Conservation (phyloP, 345 rosid species). For the Brassica carinata region DNA sequence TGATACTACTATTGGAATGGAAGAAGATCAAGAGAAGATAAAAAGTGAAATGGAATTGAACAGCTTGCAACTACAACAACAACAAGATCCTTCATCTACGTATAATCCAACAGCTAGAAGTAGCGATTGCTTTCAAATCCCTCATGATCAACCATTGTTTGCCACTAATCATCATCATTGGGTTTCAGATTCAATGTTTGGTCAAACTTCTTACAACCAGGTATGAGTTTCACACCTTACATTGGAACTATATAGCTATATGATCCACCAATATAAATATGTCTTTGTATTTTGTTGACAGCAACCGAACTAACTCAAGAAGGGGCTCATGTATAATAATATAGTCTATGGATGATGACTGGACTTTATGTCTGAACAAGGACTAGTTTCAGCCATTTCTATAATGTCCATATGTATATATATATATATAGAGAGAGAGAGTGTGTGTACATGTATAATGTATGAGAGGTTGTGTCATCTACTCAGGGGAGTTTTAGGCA, state of each 20-base stretch:
- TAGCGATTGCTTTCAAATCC: slow-evolving; percentile 49
- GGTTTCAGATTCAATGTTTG: slow-evolving; percentile 58
- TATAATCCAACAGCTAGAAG: slow-evolving; percentile 45
- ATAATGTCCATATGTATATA: neutral
- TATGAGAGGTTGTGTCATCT: slow-evolving; percentile 24
- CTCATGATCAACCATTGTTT: slow-evolving; percentile 43
- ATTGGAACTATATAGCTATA: neutral
- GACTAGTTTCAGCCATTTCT: slow-evolving; percentile 20
- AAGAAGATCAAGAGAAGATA: slow-evolving; percentile 47
- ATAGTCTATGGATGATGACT: slow-evolving; percentile 10
- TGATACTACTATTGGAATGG: slow-evolving; percentile 35
- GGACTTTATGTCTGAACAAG: slow-evolving; percentile 13
- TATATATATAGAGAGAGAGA: neutral
- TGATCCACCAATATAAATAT: slow-evolving; percentile 9
- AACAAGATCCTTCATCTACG: slow-evolving; percentile 43
- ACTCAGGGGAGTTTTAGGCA: slow-evolving; percentile 18
- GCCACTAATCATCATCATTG: neutral
- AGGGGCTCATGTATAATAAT: neutral
- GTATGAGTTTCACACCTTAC: slow-evolving; percentile 40
- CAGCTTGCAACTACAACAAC: slow-evolving; percentile 43
- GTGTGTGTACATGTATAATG: slow-evolving; percentile 22
- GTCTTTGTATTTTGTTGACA: slow-evolving; percentile 25
- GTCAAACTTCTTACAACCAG: slow-evolving; percentile 61
- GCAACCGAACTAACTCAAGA: slow-evolving; percentile 35
- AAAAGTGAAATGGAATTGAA: slow-evolving; percentile 50